Conservation (phyloP, 1,284 basidiomycete genomes). For the Mycosarcoma mackinlayi region DNA sequence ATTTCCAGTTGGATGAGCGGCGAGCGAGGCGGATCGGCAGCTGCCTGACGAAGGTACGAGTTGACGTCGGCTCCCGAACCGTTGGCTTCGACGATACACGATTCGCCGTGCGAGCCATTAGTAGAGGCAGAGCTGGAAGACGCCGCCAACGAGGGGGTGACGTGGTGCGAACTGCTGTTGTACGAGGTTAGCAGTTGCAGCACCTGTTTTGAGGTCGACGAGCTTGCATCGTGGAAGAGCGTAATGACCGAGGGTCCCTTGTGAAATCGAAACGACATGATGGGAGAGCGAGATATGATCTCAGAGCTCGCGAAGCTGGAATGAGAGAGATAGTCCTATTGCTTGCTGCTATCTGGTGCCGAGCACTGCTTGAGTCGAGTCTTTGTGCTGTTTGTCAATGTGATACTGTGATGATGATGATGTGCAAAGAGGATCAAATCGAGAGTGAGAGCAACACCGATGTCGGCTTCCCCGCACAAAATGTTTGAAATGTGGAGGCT, state of each 20-base stretch:
- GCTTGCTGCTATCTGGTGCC: too few relatives aligned
- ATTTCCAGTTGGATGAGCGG: conserved; percentile 33
- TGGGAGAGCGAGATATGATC: too few relatives aligned
- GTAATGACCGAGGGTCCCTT: conserved; percentile 42
- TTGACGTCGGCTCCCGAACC: conserved; percentile 20
- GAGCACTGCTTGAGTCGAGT: too few relatives aligned
- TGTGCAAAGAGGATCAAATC: neutral
- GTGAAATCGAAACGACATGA: conserved; percentile 45
- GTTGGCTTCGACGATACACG: conserved; percentile 26
- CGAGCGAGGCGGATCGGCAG: conserved; percentile 13
- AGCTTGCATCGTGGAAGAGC: conserved; percentile 32
- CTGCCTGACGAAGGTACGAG: conserved; percentile 25
- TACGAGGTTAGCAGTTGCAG: conserved; percentile 29
- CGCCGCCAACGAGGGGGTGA: neutral
- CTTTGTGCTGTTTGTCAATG: too few relatives aligned
- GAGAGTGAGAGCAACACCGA: too few relatives aligned
- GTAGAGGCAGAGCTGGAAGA: neutral
- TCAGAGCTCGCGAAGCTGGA: neutral
- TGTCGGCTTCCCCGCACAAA: too few relatives aligned
- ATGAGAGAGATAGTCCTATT: neutral
- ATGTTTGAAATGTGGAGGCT: conserved; percentile 3
- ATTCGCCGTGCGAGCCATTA: conserved; percentile 22
- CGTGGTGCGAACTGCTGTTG: conserved; percentile 7
- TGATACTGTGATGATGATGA: conserved; percentile 4
- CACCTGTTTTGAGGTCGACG: conserved; percentile 31